Conservation (phyloP, 2,329 filamentous ascomycete species). For the Metarhizium album region DNA sequence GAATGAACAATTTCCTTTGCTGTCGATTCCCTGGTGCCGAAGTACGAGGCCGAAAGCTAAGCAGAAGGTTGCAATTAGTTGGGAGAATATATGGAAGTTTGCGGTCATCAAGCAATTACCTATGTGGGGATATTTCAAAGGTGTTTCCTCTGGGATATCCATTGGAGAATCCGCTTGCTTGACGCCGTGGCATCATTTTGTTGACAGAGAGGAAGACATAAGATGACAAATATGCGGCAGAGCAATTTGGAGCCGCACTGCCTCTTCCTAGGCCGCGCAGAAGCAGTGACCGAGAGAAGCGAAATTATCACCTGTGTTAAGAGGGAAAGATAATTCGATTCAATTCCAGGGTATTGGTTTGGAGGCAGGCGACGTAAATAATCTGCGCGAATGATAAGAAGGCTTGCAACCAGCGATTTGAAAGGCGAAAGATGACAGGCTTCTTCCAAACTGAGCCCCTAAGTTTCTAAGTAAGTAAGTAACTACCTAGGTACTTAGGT, state of each 20-base stretch:
- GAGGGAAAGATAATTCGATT: too few species aligned
- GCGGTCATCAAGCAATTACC: conserved; percentile 37
- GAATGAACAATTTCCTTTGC: conserved; percentile 60
- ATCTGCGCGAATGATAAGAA: too few species aligned
- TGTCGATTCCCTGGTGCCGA: conserved; percentile 60
- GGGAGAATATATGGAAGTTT: neutral
- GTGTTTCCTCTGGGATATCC: conserved; percentile 69
- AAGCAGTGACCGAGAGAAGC: neutral
- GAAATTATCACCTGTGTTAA: too few species aligned
- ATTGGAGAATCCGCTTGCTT: conserved; percentile 64
- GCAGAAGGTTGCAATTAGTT: neutral
- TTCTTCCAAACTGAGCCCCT: too few species aligned
- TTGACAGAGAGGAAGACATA: conserved; percentile 23
- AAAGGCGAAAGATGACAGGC: too few species aligned
- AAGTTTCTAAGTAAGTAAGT: too few species aligned
- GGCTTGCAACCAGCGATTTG: too few species aligned
- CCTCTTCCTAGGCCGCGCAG: neutral
- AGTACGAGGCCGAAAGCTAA: conserved; percentile 66
- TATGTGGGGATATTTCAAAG: conserved; percentile 82
- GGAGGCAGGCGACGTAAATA: too few species aligned
- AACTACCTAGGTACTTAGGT: too few species aligned
- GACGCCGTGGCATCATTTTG: conserved; percentile 80
- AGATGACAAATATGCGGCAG: conserved; percentile 12
- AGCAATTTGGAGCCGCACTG: neutral
- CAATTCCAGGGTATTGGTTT: too few species aligned